These are phyloP conservation scores for Diaporthe vaccinii DNA, from an alignment of 2,329 filamentous ascomycete genomes.

Conservation along the genomic window DNA sequence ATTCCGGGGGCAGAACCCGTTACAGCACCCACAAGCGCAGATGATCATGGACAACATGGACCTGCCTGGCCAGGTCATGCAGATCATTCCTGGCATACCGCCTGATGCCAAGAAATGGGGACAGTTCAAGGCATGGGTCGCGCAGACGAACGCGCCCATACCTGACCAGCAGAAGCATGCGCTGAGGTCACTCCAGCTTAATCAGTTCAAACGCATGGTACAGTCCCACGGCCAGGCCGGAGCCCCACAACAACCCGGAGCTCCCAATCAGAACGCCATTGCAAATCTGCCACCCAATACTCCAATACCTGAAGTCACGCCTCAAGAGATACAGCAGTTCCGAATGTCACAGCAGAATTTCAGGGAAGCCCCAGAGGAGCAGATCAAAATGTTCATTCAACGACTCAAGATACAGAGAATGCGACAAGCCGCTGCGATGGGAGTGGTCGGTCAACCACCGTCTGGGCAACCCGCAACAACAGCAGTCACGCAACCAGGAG, in stretches of 20 bases:
- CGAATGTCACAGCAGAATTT: conserved; percentile 45
- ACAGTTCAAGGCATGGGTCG: conserved; percentile 59
- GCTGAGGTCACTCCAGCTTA: conserved; percentile 53
- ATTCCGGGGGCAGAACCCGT: conserved; percentile 39
- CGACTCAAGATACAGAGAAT: conserved; percentile 42
- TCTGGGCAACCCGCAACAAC: conserved; percentile 32
- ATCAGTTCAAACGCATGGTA: conserved; percentile 53
- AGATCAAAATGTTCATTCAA: conserved; percentile 42
- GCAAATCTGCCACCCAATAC: conserved; percentile 43
- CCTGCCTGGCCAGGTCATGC: conserved; percentile 55
- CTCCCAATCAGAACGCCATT: conserved; percentile 22
- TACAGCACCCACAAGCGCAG: conserved; percentile 48
- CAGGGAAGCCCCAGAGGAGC: conserved; percentile 44
- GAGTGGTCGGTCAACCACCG: conserved; percentile 14
- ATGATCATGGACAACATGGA: conserved; percentile 64
- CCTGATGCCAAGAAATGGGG: conserved; percentile 64
- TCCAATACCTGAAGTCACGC: conserved; percentile 44
- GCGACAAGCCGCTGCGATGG: conserved; percentile 33
- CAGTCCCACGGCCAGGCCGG: conserved; percentile 36
- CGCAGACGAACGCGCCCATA: conserved; percentile 51
- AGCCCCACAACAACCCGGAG: conserved; percentile 38
- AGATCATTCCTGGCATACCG: conserved; percentile 49
- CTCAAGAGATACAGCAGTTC: conserved; percentile 46
- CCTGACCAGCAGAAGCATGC: conserved; percentile 50
- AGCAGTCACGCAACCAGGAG: conserved; percentile 31